Base-by-base conservation (phyloP, 768 basidiomycete species). In the Mycena polygramma region DNA sequence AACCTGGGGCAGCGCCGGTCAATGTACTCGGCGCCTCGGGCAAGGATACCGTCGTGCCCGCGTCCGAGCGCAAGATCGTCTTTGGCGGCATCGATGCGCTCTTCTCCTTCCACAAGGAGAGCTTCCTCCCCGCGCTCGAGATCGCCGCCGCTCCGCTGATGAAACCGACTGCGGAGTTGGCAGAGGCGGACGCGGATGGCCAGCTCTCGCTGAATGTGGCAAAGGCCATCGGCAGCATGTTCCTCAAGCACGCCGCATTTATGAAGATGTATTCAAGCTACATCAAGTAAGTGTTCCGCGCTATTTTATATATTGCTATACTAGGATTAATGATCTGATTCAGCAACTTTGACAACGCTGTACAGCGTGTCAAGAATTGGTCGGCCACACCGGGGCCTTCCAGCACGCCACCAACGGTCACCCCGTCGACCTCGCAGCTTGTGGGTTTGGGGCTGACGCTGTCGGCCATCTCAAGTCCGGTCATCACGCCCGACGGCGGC, bases 231-330 rank as follows among this genome's bases (percentile, higher is more conserved):
- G 97, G 94, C 9, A 88, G 92, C 66, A 96, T 94, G 55, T 99
- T 99, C 81, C 83, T 95, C 63, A 94, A 92, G 62, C 96, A 99
- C 80, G 94, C 96, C 37, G 96, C 97, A 6, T 98, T 98, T 84
- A 95, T 99, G 94, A 94, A 87, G 83, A 98, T 99, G 93, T 99
- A 99, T 79, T 96, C 96, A 39, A 94, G 93, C 52, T 99, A 98
- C 79, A 97, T 97, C 86, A 98, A 99, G 95, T 96, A 79, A 78
- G 92, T 81, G 46, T 57, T 65, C 60, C 57, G 57, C 71, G 69
- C 11, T 67, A 46, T 57, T 58, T 52, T 63, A 24, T 48, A 43
- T 66, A 57, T 49, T 41, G 53, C 36, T 19, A 62, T 43, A 69
- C 39, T 24, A 10, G 45, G 43, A 49, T 64, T 65, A 73, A 57